These are phyloP conservation scores for Plasmodium adleri DNA, from an alignment of 169 alveolate species.

Conservation along the genomic window DNA sequence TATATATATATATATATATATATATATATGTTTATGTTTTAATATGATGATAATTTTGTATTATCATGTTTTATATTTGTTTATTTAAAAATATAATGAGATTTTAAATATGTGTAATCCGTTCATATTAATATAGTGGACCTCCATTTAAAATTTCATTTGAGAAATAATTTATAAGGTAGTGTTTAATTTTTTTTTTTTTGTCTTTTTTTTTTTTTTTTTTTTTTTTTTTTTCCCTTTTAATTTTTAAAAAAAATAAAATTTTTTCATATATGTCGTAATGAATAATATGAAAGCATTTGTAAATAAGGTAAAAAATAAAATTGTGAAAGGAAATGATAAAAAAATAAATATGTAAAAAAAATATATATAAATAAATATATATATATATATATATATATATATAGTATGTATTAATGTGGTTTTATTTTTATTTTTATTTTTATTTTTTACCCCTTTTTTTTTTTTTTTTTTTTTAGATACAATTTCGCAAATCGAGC, in stretches of 20 bases:
- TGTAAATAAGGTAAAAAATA: constrained; percentile 62
- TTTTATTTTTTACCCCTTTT: not conserved
- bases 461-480: not conserved
- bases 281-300: constrained; percentile 74
- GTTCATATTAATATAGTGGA: too few relatives aligned
- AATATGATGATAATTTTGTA: too few relatives aligned
- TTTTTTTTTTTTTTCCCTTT: constrained; percentile 11
- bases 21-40: too few relatives aligned
- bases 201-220: constrained; percentile 8
- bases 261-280: not conserved
- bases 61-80: too few relatives aligned
- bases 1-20: too few relatives aligned
- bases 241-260: constrained; percentile 8
- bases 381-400: not conserved
- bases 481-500: constrained; percentile 56
- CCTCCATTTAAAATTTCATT: too few relatives aligned
- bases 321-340: not conserved
- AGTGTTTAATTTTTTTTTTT: constrained; percentile 14
- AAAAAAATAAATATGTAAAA: not conserved
- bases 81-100: too few relatives aligned
- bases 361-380: not conserved
- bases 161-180: not conserved
- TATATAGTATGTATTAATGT: not conserved
- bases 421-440: not conserved
- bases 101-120: too few relatives aligned